A percentile compares a stretch with the other conserved stretches of the same genome.
phyloP scores from a whole-genome alignment of 2,329 filamentous ascomycete genomes.

The Colletotrichum orchidophilum region DNA sequence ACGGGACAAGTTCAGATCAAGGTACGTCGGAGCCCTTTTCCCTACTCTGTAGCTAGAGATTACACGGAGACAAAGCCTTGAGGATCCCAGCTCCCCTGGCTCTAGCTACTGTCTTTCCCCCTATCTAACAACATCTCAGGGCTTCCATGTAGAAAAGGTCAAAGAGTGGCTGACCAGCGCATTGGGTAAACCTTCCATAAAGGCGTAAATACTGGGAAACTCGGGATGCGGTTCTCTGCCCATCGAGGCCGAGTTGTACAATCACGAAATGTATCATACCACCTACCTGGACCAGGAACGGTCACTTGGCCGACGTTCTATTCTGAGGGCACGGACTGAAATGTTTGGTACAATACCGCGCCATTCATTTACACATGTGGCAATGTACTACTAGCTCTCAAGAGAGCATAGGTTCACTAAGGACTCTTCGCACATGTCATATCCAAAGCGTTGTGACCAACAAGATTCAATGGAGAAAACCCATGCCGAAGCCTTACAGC shows the following conservation, averaged over 20 bases:
- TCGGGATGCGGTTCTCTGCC: background rate
- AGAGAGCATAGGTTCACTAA: background rate
- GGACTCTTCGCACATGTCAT: background rate
- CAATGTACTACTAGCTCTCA: background rate
- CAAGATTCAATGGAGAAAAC: no score
- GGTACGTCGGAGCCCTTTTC: slow-evolving; percentile 54
- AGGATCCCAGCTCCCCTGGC: no score
- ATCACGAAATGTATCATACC: slow-evolving; percentile 20
- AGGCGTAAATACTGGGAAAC: background rate
- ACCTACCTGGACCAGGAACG: background rate
- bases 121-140: slow-evolving; percentile 6
- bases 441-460: background rate
- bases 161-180: slow-evolving; percentile 12
- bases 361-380: background rate
- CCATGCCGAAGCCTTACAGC: background rate
- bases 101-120: background rate
- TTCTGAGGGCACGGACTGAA: background rate
- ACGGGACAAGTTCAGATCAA: slow-evolving; percentile 81
- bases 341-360: background rate
- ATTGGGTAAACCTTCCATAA: slow-evolving; percentile 1
- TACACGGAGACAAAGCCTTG: background rate
- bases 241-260: background rate
- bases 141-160: slow-evolving; percentile 19
- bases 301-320: background rate
- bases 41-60: background rate